Base-by-base conservation (phyloP, 306 rosid species). In the Alnus glutinosa region DNA sequence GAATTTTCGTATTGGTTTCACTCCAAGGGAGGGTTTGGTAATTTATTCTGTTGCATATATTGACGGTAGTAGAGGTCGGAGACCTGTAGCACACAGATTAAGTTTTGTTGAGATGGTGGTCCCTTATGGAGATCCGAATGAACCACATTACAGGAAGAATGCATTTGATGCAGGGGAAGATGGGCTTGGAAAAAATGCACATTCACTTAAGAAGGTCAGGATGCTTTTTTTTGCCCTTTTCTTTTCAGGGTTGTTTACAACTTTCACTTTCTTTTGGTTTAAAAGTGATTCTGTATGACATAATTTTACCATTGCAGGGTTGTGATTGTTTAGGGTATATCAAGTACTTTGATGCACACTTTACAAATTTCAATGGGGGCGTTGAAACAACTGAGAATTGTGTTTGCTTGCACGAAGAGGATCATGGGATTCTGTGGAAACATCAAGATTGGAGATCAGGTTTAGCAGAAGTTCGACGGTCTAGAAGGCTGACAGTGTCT, bases 401-500 rank as follows among this genome's bases (percentile, higher is more conserved):
- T 88, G 93, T 90, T 74, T 92, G 97, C 79, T 67, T 92, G 83
- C 97, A 92, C 44, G 97, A 92, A 84, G 97, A 92, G 83, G 94
- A 92, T 77, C 94, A 90, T 75, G 97, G 97, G 63, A 90, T 90
- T 32, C 68, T 92, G 69, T 92, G 97, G 97, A 92, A 92, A 80
- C 97, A 92, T 84, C 97, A 92, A 85, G 97, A 92, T 84, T 92
- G 97, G 97, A 90, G 94, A 86, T 82, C 94, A 61, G 90, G 97
- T 71, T 78, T 90, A 72, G 94, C 94, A 51, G 97, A 92, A 84
- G 97, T 92, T 76, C 89, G 97, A 39, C 85, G 94, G 30, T 90
- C 97, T 8, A 85, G 97, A 80, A 88, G 97, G 92, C 85, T 92
- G 57, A 85, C 92, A 1, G 97, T 89, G 59, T 92, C 97, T 50